Evolutionary conservation across 306 rosid species (phyloP).

Genomic region (Rosa lucieae): DNA sequence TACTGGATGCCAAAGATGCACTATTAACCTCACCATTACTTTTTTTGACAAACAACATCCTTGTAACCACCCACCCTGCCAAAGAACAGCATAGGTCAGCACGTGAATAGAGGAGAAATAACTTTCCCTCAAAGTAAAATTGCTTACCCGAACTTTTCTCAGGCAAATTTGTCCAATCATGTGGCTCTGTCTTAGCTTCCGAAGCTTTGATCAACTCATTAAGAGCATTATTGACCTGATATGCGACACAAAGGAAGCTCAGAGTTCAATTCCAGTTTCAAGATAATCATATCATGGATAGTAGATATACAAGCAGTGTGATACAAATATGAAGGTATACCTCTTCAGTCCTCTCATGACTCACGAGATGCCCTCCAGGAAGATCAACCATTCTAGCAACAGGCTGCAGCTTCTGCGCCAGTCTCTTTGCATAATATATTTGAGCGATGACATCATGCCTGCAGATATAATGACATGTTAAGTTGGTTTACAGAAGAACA

Average conservation of each 20-base stretch:
- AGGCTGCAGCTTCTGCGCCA: constrained; percentile 80
- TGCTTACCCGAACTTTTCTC: constrained; percentile 54
- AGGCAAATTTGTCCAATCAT: constrained; percentile 82
- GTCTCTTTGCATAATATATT: constrained; percentile 65
- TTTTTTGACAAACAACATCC: constrained; percentile 32
- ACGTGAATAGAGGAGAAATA: background rate
- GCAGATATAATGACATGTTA: constrained; percentile 15
- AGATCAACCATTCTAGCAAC: constrained; percentile 91
- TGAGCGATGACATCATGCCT: constrained; percentile 95
- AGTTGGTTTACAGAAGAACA: constrained; percentile 14
- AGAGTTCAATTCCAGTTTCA: constrained; percentile 24
- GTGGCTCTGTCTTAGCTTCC: constrained; percentile 48
- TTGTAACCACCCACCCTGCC: constrained; percentile 68
- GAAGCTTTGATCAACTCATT: constrained; percentile 73
- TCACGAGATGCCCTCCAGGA: constrained; percentile 94
- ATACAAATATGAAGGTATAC: constrained; percentile 27
- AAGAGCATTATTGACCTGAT: constrained; percentile 89
- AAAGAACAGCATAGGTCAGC: constrained; percentile 18
- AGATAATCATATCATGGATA: background rate
- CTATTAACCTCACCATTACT: constrained; percentile 45
- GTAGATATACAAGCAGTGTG: background rate
- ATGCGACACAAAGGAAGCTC: constrained; percentile 14
- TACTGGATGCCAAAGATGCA: constrained; percentile 25
- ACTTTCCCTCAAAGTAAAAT: background rate
- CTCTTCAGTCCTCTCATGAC: constrained; percentile 92